A percentile compares a stretch with the other conserved stretches of the same genome.
These are phyloP conservation scores for Rhynchospora breviuscula DNA, from an alignment of 176 grass and related monocot species.

Conservation along the genomic window DNA sequence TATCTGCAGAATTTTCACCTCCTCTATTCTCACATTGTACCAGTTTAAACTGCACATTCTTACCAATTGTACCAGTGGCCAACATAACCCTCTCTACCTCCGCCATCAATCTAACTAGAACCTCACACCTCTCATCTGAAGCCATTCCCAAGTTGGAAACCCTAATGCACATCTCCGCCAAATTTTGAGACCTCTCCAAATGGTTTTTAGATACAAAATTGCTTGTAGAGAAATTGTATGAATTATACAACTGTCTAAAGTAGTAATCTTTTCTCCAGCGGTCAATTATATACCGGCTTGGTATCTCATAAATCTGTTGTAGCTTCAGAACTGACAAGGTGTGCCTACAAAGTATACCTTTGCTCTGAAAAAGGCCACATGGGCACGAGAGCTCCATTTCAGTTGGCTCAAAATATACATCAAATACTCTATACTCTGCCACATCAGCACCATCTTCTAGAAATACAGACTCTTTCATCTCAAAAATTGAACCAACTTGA, in stretches of 20 bases:
- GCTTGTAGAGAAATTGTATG: constrained; percentile 10
- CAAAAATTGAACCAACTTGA: constrained; percentile 41
- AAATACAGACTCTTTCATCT: constrained; percentile 88
- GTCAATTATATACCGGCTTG: constrained; percentile 62
- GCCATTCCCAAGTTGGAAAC: constrained; percentile 70
- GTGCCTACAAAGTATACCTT: constrained; percentile 90
- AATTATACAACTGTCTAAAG: constrained; percentile 54
- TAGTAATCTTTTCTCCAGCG: constrained; percentile 86
- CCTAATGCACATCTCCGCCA: constrained; percentile 24
- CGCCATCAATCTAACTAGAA: constrained; percentile 72
- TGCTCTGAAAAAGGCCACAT: constrained; percentile 79
- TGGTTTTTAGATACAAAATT: constrained; percentile 20
- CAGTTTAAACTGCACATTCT: constrained; percentile 55
- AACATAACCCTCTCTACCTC: constrained; percentile 78
- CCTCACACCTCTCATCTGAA: constrained; percentile 76
- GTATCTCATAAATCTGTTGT: constrained; percentile 84
- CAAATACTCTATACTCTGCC: constrained; percentile 55
- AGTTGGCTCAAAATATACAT: constrained; percentile 68
- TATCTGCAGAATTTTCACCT: constrained; percentile 44
- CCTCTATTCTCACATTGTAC: constrained; percentile 67
- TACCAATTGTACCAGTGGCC: constrained; percentile 42
- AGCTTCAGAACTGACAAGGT: constrained; percentile 82
- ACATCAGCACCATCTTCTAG: constrained; percentile 74
- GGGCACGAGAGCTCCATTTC: constrained; percentile 53
- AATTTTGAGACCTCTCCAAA: constrained; percentile 27